These are phyloP conservation scores for Verruconis gallopava DNA, from an alignment of 2,329 filamentous ascomycete genomes.

Conservation along the genomic window DNA sequence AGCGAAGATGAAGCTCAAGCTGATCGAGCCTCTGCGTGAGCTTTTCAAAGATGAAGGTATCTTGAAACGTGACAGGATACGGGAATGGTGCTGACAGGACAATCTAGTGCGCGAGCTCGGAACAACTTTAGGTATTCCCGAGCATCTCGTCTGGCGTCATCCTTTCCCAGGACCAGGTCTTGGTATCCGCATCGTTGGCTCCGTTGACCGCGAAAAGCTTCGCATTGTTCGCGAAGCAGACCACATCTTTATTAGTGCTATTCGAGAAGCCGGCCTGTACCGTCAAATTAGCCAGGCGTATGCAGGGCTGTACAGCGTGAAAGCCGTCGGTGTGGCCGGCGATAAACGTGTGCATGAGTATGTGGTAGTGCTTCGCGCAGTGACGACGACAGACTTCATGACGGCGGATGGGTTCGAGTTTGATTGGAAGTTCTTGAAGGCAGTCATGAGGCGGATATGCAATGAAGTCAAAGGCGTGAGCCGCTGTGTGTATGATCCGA, in stretches of 20 bases:
- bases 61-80: not conserved
- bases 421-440: slow-evolving; percentile 49
- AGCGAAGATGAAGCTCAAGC: slow-evolving; percentile 48
- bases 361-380: slow-evolving; percentile 48
- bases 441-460: slow-evolving; percentile 54
- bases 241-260: slow-evolving; percentile 65
- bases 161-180: slow-evolving; percentile 67
- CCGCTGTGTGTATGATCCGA: slow-evolving; percentile 56
- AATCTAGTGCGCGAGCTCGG: slow-evolving; percentile 57
- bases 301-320: slow-evolving; percentile 52
- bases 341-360: slow-evolving; percentile 56
- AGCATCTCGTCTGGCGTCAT: slow-evolving; percentile 66
- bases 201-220: slow-evolving; percentile 68
- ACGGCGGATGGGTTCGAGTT: slow-evolving; percentile 59
- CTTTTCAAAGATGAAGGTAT: slow-evolving; percentile 65
- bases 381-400: slow-evolving; percentile 60
- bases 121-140: slow-evolving; percentile 54
- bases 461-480: slow-evolving; percentile 65
- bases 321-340: slow-evolving; percentile 55
- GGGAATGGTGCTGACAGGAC: not conserved
- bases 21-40: slow-evolving; percentile 67
- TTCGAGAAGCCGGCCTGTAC: slow-evolving; percentile 59
- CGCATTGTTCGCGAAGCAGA: slow-evolving; percentile 68
- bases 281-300: slow-evolving; percentile 58
- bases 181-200: slow-evolving; percentile 69